These are phyloP conservation scores for Tillandsia fasciculata DNA, from an alignment of 176 grass and related monocot species.

Conservation along the genomic window DNA sequence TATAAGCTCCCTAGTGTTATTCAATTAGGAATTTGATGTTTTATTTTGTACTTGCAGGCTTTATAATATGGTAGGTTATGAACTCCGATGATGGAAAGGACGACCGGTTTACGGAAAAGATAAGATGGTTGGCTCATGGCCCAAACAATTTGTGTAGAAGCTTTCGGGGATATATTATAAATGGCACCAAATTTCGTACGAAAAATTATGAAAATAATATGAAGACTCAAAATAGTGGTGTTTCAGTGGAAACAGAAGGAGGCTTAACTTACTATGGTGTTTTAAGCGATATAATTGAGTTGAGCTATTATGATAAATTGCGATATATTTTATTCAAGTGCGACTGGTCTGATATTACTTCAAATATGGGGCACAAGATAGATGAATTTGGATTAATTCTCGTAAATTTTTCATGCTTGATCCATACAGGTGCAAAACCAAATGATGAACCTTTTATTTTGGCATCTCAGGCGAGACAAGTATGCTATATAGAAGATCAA, in stretches of 20 bases:
- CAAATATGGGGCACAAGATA: too few species aligned
- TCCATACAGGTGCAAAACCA: too few species aligned
- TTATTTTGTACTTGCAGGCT: too few species aligned
- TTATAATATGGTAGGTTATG: too few species aligned
- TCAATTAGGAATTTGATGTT: too few species aligned
- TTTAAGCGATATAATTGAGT: neutral
- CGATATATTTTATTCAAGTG: conserved; percentile 7
- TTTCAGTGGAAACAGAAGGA: neutral
- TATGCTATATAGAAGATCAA: too few species aligned
- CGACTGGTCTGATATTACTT: neutral
- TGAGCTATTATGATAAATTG: neutral
- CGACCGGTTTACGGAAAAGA: neutral
- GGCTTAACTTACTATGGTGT: neutral
- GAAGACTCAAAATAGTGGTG: neutral
- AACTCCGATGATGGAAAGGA: too few species aligned
- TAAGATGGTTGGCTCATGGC: neutral
- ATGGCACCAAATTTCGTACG: neutral
- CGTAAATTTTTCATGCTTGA: too few species aligned
- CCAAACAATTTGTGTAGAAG: neutral
- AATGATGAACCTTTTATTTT: too few species aligned
- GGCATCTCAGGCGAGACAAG: too few species aligned
- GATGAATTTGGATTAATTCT: too few species aligned
- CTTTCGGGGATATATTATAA: neutral
- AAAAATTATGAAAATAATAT: neutral
- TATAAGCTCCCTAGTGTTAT: too few species aligned